A percentile compares a stretch with the other conserved stretches of the same genome.
These are phyloP conservation scores for Calophaca sinica DNA, from an alignment of 306 rosid genomes.

Conservation along the genomic window DNA sequence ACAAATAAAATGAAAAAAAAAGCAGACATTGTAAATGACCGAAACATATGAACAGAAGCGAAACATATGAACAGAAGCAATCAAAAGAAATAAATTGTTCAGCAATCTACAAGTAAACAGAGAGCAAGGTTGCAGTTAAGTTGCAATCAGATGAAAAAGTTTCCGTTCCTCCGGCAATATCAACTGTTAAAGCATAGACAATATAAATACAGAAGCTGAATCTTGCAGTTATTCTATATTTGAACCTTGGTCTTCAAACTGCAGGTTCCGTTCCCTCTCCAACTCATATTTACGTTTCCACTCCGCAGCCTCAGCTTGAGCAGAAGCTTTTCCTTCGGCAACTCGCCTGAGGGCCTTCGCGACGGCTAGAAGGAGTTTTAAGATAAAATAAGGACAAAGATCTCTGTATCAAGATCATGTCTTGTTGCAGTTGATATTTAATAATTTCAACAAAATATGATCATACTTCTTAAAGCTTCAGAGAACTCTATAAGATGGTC, in stretches of 20 bases:
- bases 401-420: constrained; percentile 48
- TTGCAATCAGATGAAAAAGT: constrained; percentile 23
- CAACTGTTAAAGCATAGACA: constrained; percentile 13
- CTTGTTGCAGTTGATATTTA: constrained; percentile 44
- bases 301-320: constrained; percentile 96
- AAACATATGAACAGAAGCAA: constrained; percentile 15
- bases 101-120: constrained; percentile 23
- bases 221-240: constrained; percentile 33
- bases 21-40: not conserved
- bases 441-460: constrained; percentile 52
- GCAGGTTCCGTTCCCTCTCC: constrained; percentile 78
- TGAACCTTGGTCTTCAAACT: constrained; percentile 70
- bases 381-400: constrained; percentile 54
- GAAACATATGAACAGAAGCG: constrained; percentile 3
- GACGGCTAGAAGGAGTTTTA: constrained; percentile 71
- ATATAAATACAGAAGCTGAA: constrained; percentile 1
- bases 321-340: constrained; percentile 93
- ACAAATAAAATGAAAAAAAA: not conserved
- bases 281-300: constrained; percentile 95
- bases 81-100: constrained; percentile 17
- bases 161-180: constrained; percentile 1
- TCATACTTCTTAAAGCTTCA: constrained; percentile 93
- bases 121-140: constrained; percentile 15
- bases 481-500: constrained; percentile 96
- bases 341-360: constrained; percentile 90